Percentiles rank a stretch among this genome's conserved stretches.
Conservation (phyloP, 768 basidiomycete species). For the Pleurotus salmoneostramineus region DNA sequence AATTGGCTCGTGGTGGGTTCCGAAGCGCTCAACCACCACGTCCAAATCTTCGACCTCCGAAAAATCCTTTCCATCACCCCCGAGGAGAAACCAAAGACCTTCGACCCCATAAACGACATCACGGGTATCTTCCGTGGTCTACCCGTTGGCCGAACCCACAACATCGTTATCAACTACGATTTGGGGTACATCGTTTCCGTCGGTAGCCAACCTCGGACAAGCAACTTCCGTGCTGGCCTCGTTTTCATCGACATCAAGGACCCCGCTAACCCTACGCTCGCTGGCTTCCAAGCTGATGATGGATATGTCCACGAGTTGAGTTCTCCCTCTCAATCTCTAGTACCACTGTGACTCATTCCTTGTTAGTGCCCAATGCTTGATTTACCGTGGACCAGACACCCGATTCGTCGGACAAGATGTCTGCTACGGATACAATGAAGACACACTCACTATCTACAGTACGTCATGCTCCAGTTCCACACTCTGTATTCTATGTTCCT, state of each 20-base stretch:
- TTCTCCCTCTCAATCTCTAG: conserved; percentile 1
- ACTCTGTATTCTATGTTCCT: neutral
- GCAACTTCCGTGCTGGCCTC: conserved; percentile 17
- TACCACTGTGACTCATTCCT: neutral
- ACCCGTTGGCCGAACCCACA: conserved; percentile 23
- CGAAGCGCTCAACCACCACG: conserved; percentile 20
- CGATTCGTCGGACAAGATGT: conserved; percentile 22
- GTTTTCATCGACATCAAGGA: conserved; percentile 25
- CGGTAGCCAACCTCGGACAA: conserved; percentile 18
- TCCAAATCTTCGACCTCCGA: conserved; percentile 24
- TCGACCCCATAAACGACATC: conserved; percentile 10
- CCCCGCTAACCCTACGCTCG: conserved; percentile 18
- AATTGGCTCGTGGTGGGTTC: conserved; percentile 20
- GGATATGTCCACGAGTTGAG: conserved; percentile 24
- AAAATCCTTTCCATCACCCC: conserved; percentile 16
- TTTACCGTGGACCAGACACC: conserved; percentile 23
- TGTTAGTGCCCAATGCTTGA: conserved; percentile 22
- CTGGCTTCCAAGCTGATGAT: conserved; percentile 19
- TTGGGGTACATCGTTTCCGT: conserved; percentile 20
- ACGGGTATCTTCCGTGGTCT: conserved; percentile 17
- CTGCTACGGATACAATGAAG: conserved; percentile 27
- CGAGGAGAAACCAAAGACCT: conserved; percentile 16
- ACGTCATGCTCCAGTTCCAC: neutral
- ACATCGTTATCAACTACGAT: conserved; percentile 20
- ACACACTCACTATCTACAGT: conserved; percentile 23